phyloP scores from a whole-genome alignment of 495 filamentous ascomycete species.

The Thermothielavioides terrestris region DNA sequence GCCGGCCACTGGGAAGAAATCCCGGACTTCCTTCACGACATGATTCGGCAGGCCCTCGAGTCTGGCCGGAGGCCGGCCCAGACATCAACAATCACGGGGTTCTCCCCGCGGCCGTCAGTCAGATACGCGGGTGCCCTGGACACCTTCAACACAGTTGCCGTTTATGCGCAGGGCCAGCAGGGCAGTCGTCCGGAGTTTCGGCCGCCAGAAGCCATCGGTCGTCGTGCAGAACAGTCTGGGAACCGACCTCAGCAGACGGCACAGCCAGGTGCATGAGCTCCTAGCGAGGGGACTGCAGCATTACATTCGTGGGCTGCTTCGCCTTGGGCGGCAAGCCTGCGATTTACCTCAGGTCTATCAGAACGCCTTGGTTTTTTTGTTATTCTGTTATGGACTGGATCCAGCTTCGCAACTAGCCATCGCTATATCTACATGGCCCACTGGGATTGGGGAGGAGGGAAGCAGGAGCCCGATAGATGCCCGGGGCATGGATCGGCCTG shows the following conservation, averaged over 20 bases:
- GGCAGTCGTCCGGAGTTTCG: background rate
- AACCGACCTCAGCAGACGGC: background rate
- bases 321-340: background rate
- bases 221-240: background rate
- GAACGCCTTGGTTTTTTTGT: constrained; percentile 3
- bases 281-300: background rate
- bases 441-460: too few species aligned
- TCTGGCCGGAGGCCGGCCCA: background rate
- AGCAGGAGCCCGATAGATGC: too few species aligned
- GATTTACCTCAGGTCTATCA: background rate
- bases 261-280: background rate
- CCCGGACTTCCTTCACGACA: constrained; percentile 39
- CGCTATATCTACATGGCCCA: too few species aligned
- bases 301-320: background rate
- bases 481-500: too few species aligned
- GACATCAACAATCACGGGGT: background rate
- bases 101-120: background rate
- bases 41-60: constrained; percentile 37
- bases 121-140: constrained; percentile 7
- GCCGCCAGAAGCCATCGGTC: background rate
- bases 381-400: constrained; percentile 8
- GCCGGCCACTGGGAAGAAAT: constrained; percentile 46
- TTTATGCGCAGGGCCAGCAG: constrained; percentile 8
- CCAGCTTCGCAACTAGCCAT: background rate
- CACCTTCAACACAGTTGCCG: constrained; percentile 1